Base-by-base conservation (phyloP, 805 yeast genomes). In the Candida corydali region DNA sequence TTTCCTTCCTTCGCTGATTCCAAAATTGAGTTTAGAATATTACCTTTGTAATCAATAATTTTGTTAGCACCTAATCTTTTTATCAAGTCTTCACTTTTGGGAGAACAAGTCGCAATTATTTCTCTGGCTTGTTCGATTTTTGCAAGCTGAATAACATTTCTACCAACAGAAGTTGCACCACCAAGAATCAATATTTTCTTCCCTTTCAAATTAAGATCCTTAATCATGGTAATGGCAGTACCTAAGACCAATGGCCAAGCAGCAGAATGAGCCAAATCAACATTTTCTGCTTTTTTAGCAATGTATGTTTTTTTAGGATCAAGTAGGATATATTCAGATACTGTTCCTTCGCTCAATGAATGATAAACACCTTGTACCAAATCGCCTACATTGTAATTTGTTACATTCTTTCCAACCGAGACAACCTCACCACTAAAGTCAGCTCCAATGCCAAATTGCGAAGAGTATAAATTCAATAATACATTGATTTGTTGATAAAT, bases 111-210 rank as follows among this genome's bases (percentile, higher is more conserved):
- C 17, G 75, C 78, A 4, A 75, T 80, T 16, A 86, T 73, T 9
- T 69, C 68, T 17, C 60, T 59, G 7, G 77, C 75, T 2, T 66
- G 57, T 30, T 48, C 44, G 4, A 39, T 36, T 53, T 74, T 80
- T 8, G 81, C 76, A 27, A 83, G 54, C 54, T 80, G 85, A 24
- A 76, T 61, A 3, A 71, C 65, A 41, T 65, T 69, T 19, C 69
- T 52, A 16, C 89, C 88, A 11, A 82, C 88, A 10, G 80, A 60
- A 1, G 94, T 78, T 7, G 32, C 80, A 17, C 83, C 91, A 26
- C 95, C 95, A 32, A 83, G 61, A 15, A 86, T 69, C 32, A 84
- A 63, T 3, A 82, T 74, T 40, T 68, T 72, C 4, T 76, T 63
- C 8, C 64, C 63, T 26, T 61, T 63, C 15, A 74, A 58, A 23